Evolutionary conservation across 768 basidiomycete species (phyloP).

Genomic region (Rhodotorula babjevae): DNA sequence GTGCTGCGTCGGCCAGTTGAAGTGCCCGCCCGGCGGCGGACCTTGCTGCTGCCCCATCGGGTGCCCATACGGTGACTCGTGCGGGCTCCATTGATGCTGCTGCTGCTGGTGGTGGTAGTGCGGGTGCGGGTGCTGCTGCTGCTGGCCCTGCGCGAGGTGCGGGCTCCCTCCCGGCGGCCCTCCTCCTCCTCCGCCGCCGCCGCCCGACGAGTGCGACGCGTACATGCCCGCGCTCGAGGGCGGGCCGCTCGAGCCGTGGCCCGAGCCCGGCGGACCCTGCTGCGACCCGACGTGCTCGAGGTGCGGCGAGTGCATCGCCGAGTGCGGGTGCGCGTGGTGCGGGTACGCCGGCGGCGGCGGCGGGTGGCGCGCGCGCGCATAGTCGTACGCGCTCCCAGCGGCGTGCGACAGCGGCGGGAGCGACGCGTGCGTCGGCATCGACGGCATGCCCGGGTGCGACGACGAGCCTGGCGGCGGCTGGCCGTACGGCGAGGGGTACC

Average conservation of each 20-base stretch:
- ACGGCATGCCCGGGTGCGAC: not conserved
- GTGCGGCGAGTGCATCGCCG: not conserved
- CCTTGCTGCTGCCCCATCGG: not conserved
- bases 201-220: not conserved
- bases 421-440: not conserved
- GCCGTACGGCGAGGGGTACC: not conserved
- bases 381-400: not conserved
- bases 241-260: too few relatives aligned
- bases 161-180: too few relatives aligned
- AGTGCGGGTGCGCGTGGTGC: not conserved
- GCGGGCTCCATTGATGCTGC: not conserved
- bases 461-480: not conserved
- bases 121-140: not conserved
- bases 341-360: not conserved
- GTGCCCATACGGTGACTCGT: not conserved
- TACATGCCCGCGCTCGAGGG: not conserved
- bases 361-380: not conserved
- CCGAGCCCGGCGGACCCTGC: not conserved
- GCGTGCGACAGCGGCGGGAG: conserved; percentile 2
- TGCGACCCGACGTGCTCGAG: not conserved
- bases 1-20: not conserved
- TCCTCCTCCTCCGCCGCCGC: too few relatives aligned
- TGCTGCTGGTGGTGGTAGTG: not conserved
- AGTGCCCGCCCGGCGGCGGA: not conserved
- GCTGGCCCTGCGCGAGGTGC: not conserved